Base-by-base conservation (phyloP, 2,329 filamentous ascomycete genomes). In the Colletotrichum ledebouriae region DNA sequence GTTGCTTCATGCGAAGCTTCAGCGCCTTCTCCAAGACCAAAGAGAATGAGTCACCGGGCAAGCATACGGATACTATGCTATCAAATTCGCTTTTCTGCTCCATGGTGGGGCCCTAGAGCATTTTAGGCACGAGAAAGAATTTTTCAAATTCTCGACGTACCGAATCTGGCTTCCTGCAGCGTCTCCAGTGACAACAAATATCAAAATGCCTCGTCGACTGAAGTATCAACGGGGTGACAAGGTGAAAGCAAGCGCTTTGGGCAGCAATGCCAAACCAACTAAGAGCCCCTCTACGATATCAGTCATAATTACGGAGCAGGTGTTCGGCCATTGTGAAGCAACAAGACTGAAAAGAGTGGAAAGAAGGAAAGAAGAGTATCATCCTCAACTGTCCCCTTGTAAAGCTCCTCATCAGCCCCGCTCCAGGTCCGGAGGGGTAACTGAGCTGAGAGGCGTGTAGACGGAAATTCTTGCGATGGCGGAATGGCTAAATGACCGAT, bases 151-250 rank as follows among this genome's bases (percentile, higher is more conserved):
- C 52, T 20, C 12, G n/a, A 13, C 9, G 6, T 37, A n/a, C 52
- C 33, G 52, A 55, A 55, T 55, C 15, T 39, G 52, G 52, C 17
- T 6, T 55, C 34, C n/a, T 37, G 52, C 52, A 55, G 58, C 33
- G 37, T 61, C 37, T 25, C 44, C 20, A 37, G 37, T 10, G 34
- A 52, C 59, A 42, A 33, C 37, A 22, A 29, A 46, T 6, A 15
- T 33, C 46, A 33, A 67, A 63, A 59, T 57, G 63, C 63, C 42
- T 57, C 63, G 50, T 39, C n/a, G 29, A 29, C 6, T 29, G 29
- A 29, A 29, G 20, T 11, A 10, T 41, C 17, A 39, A 56, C 12
- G 33, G 39, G 58, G 39, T 25, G 22, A 22, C 4, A 50, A 50
- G 47, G 47, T 13, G 29, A 15, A 50, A 55, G 41, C 44, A 44